phyloP scores from a whole-genome alignment of 169 alveolate genomes.

The Eimeria acervulina region DNA sequence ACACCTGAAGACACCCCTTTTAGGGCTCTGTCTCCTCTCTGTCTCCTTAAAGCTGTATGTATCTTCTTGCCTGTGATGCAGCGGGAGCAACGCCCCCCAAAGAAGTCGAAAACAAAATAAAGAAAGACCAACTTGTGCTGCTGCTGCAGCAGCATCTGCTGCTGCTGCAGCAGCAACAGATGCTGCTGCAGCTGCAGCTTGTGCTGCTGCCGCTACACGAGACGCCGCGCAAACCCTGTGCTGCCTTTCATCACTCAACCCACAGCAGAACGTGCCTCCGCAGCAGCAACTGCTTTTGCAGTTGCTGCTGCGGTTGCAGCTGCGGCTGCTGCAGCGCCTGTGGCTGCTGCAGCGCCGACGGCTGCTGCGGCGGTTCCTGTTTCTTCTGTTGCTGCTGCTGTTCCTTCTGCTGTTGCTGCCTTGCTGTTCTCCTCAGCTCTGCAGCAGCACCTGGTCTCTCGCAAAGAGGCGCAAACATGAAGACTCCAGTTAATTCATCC shows the following conservation, averaged over 20 bases:
- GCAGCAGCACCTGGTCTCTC: background rate
- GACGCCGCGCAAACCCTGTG: no score
- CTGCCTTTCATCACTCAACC: no score
- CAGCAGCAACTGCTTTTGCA: background rate
- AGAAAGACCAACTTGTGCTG: no score
- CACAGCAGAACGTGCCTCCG: background rate
- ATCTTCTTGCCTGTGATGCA: no score
- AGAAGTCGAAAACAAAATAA: no score
- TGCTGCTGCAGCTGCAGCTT: constrained; percentile 7
- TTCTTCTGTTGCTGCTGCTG: constrained; percentile 6
- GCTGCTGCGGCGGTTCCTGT: background rate
- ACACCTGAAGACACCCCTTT: background rate
- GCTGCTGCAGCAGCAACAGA: background rate
- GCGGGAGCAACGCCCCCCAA: no score
- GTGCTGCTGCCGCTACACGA: background rate
- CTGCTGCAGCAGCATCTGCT: background rate
- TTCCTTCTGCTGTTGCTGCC: background rate
- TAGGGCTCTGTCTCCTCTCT: background rate
- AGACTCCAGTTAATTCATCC: background rate
- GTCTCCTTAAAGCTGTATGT: no score
- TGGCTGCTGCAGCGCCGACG: background rate
- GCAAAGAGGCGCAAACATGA: background rate
- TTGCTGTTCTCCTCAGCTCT: background rate
- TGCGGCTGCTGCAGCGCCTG: background rate
- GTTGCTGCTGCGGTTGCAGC: constrained; percentile 8